A percentile compares a stretch with the other conserved stretches of the same genome.
Evolutionary conservation across 2,329 filamentous ascomycete genomes (phyloP).

Genomic region (Stachybotrys echinatus): DNA sequence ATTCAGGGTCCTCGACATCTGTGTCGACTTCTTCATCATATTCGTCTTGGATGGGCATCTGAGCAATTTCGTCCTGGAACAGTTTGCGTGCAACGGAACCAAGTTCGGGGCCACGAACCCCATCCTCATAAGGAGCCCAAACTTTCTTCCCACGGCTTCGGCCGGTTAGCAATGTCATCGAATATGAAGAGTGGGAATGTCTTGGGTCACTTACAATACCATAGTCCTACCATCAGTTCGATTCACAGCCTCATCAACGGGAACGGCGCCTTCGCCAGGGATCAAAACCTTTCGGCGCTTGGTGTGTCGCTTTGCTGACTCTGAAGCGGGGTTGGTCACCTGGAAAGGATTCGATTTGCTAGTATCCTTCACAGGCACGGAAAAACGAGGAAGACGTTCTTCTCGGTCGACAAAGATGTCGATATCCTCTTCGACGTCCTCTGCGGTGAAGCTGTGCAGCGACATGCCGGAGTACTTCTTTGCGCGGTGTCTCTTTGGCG

Average conservation of each 20-base stretch:
- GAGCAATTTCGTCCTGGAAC: not conserved
- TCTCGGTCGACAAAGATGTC: slow-evolving; percentile 75
- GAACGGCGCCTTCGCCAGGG: slow-evolving; percentile 51
- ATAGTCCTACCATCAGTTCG: slow-evolving; percentile 71
- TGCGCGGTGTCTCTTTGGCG: slow-evolving; percentile 51
- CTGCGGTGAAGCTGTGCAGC: slow-evolving; percentile 53
- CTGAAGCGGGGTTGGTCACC: slow-evolving; percentile 29
- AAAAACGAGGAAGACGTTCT: slow-evolving; percentile 43
- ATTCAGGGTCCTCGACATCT: slow-evolving; percentile 23
- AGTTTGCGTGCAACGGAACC: not conserved
- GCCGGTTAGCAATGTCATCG: slow-evolving; percentile 16
- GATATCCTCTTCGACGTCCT: slow-evolving; percentile 56
- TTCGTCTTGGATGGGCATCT: not conserved
- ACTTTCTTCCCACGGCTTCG: slow-evolving; percentile 68
- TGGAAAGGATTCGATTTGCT: slow-evolving; percentile 64
- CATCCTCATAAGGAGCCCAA: not conserved
- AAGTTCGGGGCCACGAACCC: not conserved
- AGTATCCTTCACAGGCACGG: slow-evolving; percentile 59
- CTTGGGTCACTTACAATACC: slow-evolving; percentile 60
- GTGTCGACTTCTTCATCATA: slow-evolving; percentile 7
- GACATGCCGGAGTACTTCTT: slow-evolving; percentile 52
- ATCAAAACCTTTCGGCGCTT: slow-evolving; percentile 50
- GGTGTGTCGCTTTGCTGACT: slow-evolving; percentile 44
- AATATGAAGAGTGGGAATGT: not conserved
- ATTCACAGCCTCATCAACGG: slow-evolving; percentile 57